Conservation (phyloP, 495 filamentous ascomycete genomes). For the Penicillium turbatum region DNA sequence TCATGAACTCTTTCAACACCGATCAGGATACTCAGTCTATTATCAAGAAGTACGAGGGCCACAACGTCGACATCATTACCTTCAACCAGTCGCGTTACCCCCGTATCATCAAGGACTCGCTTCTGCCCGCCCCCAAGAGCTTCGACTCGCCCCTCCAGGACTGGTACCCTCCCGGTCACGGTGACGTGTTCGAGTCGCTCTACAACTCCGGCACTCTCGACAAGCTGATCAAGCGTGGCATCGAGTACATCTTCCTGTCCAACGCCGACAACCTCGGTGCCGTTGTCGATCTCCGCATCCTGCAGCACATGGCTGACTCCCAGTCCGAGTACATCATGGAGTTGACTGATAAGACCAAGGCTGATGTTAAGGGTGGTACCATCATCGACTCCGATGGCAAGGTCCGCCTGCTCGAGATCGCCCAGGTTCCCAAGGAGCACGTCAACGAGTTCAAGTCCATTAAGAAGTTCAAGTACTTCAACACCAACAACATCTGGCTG, state of each 20-base stretch:
- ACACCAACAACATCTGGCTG: slow-evolving; percentile 99
- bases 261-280: slow-evolving; percentile 99
- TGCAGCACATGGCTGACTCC: slow-evolving; percentile 98
- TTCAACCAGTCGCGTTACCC: slow-evolving; percentile 99
- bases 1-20: slow-evolving; percentile 99
- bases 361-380: slow-evolving; percentile 99
- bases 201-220: slow-evolving; percentile 99
- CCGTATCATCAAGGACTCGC: slow-evolving; percentile 94
- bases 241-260: slow-evolving; percentile 98
- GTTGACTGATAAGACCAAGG: slow-evolving; percentile 99
- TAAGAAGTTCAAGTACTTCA: slow-evolving; percentile 99
- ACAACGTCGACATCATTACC: slow-evolving; percentile 98
- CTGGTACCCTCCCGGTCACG: slow-evolving; percentile 99
- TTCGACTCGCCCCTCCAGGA: slow-evolving; percentile 84
- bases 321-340: slow-evolving; percentile 99
- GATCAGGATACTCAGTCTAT: slow-evolving; percentile 97
- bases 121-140: slow-evolving; percentile 90
- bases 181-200: slow-evolving; percentile 98
- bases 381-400: slow-evolving; percentile 99
- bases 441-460: slow-evolving; percentile 99
- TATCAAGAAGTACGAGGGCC: slow-evolving; percentile 99
- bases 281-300: slow-evolving; percentile 93
- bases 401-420: slow-evolving; percentile 94
- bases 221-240: slow-evolving; percentile 86
- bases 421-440: slow-evolving; percentile 99